Percentiles rank a stretch among this genome's conserved stretches.
Conservation (phyloP, 441 rosid species). For the Dalechampia spathulata region DNA sequence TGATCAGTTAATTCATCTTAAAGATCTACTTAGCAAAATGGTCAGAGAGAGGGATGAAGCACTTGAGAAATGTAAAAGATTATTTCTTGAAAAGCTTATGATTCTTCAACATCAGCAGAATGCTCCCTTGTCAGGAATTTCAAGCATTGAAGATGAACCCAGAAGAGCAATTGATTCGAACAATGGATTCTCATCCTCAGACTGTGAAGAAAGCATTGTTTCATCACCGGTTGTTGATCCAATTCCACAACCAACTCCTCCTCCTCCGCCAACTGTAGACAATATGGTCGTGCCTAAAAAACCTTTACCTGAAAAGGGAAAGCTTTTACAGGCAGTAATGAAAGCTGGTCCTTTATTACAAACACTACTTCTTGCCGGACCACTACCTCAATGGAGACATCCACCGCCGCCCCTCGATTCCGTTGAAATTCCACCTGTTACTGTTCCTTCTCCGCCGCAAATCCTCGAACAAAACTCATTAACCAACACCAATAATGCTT, state of each 20-base stretch:
- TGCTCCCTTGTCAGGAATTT: slow-evolving; percentile 27
- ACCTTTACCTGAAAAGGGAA: slow-evolving; percentile 88
- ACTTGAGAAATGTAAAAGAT: slow-evolving; percentile 30
- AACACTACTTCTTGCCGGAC: slow-evolving; percentile 82
- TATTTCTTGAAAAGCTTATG: slow-evolving; percentile 38
- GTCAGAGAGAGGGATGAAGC: slow-evolving; percentile 62
- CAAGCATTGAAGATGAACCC: slow-evolving; percentile 48
- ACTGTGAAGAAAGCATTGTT: slow-evolving; percentile 89
- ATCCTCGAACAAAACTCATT: slow-evolving; percentile 42
- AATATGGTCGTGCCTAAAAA: slow-evolving; percentile 38
- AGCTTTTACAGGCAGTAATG: slow-evolving; percentile 87
- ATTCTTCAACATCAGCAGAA: slow-evolving; percentile 28
- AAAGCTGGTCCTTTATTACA: slow-evolving; percentile 86
- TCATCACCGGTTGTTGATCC: slow-evolving; percentile 40
- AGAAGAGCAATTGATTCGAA: slow-evolving; percentile 30
- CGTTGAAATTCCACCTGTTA: slow-evolving; percentile 79
- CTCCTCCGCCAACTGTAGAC: slow-evolving; percentile 15
- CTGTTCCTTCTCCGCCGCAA: slow-evolving; percentile 60
- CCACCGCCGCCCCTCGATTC: slow-evolving; percentile 68
- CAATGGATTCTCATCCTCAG: slow-evolving; percentile 44
- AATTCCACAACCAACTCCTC: slow-evolving; percentile 13
- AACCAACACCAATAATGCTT: slow-evolving; percentile 17
- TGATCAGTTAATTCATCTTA: slow-evolving; percentile 41
- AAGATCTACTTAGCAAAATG: slow-evolving; percentile 40
- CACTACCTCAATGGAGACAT: slow-evolving; percentile 92